phyloP scores from a whole-genome alignment of 176 grass and related monocot species.

The Oryza glaberrima region DNA sequence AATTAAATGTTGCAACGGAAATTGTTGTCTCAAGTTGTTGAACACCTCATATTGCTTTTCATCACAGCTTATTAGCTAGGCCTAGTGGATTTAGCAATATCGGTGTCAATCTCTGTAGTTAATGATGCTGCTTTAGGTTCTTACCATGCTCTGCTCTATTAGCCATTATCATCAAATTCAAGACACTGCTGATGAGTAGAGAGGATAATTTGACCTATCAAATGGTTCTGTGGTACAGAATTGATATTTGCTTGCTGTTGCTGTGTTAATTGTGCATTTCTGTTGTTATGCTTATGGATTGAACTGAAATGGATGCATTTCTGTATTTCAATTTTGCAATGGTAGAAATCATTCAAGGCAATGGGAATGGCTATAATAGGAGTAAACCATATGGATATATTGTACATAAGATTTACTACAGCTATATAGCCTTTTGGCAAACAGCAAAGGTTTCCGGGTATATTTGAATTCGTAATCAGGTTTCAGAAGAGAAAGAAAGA shows the following conservation, averaged over 20 bases:
- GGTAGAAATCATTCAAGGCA: constrained; percentile 2
- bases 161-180: constrained; percentile 42
- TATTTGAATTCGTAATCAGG: not conserved
- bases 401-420: not conserved
- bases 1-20: constrained; percentile 45
- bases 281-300: not conserved
- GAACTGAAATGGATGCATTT: not conserved
- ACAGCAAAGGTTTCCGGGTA: not conserved
- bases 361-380: not conserved
- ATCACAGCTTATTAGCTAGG: constrained; percentile 56
- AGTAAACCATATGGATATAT: constrained; percentile 4
- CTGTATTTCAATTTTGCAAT: not conserved
- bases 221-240: constrained; percentile 44
- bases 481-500: not conserved
- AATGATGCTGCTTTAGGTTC: constrained; percentile 43
- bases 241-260: constrained; percentile 29
- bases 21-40: constrained; percentile 39
- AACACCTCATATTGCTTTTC: constrained; percentile 25
- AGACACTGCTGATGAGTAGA: constrained; percentile 43
- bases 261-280: constrained; percentile 22
- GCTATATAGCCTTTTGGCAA: not conserved
- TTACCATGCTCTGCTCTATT: constrained; percentile 28
- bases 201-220: constrained; percentile 46
- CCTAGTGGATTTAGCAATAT: constrained; percentile 47
- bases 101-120: constrained; percentile 42